Evolutionary conservation across 441 rosid genomes (phyloP), one percentile per base, ranked within the genome.

Genomic region (Populus hybrid): DNA sequence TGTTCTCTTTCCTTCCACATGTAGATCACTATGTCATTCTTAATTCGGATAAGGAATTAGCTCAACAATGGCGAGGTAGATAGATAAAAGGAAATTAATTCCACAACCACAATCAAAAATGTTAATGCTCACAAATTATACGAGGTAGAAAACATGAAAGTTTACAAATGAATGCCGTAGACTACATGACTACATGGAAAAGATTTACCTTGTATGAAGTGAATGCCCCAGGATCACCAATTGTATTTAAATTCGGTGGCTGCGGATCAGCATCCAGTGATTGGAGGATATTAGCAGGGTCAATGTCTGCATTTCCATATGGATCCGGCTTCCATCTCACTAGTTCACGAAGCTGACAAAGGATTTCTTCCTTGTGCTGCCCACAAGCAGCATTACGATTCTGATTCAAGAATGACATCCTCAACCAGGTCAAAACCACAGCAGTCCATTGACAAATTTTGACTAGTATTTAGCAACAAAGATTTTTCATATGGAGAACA

Each of bases 301-400:
- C 86, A 69, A 57, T 10, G 72, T 85, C 89, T 66, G 40, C 50
- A 61, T 73, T 74, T 84, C 84, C 88, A 63, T 69, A 70, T 6
- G 84, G 78, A 65, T 26, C 73, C 2, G 92, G 88, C 66, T 89
- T 92, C 24, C 78, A 74, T 46, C 80, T 86, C 3, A 87, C 84
- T 10, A 91, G 80, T 75, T 83, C 87, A 38, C 91, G 85, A 76
- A 91, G 93, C 87, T 93, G 96, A 66, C 74, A 69, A 67, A 90
- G 82, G 67, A 89, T 81, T 83, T 92, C 97, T 46, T 88, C 91
- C 85, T 85, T 86, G 83, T 89, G 84, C 84, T 81, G 87, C 59
- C 95, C 97, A 77, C 93, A 90, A 74, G 88, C 80, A 81, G 91
- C 90, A 84, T 89, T 84, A 16, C 98, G 93, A 72, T 93, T 88